Conservation (phyloP, 306 rosid species). For the Vigna trinervia region DNA sequence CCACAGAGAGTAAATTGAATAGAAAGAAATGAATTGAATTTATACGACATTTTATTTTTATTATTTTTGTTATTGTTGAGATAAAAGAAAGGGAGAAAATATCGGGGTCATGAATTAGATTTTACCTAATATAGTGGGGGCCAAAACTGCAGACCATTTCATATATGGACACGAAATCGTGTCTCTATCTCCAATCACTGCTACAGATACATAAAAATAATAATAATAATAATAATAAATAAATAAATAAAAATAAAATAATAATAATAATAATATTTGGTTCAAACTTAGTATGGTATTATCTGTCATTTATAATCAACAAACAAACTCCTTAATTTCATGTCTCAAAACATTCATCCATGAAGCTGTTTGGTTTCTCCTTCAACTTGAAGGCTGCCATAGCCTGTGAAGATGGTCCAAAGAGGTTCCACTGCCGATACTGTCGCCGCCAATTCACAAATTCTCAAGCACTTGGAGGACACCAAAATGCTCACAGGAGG, state of each 20-base stretch:
- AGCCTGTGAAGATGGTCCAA: background rate
- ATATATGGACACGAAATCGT: background rate
- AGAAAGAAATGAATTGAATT: too few species aligned
- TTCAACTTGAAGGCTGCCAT: background rate
- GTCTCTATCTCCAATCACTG: background rate
- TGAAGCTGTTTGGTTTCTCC: slow-evolving; percentile 29
- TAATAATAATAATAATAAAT: too few species aligned
- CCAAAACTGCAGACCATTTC: background rate
- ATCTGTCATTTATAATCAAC: background rate
- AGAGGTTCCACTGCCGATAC: slow-evolving; percentile 2
- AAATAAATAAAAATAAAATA: too few species aligned
- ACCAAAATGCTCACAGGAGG: slow-evolving; percentile 9
- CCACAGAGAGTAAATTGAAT: too few species aligned
- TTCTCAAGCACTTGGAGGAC: slow-evolving; percentile 28
- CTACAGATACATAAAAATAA: background rate
- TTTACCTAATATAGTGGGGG: background rate
- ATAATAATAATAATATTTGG: background rate
- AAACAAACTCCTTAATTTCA: background rate
- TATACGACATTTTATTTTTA: too few species aligned
- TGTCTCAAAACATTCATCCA: background rate
- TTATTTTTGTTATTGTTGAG: background rate
- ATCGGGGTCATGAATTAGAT: background rate
- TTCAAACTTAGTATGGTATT: background rate
- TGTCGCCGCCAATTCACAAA: background rate
- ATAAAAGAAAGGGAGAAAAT: background rate